These are phyloP conservation scores for Beauveria sp. DNA, from an alignment of 2,329 filamentous ascomycete species.

Conservation along the genomic window DNA sequence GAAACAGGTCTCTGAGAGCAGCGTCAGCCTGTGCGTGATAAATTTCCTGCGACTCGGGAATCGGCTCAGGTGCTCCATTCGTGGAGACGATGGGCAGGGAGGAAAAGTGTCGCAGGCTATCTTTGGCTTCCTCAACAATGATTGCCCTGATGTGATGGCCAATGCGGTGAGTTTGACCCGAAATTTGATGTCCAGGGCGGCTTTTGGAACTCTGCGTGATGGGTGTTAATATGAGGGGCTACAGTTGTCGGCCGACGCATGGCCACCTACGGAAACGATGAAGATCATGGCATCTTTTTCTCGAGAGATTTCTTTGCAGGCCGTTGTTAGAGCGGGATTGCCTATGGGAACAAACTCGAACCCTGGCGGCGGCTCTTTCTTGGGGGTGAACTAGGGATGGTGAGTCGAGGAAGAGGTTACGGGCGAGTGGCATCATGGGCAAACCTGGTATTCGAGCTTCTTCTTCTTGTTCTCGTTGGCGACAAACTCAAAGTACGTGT, in stretches of 20 bases:
- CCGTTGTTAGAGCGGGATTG: conserved; percentile 50
- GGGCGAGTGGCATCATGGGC: conserved; percentile 1
- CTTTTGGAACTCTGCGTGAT: conserved; percentile 23
- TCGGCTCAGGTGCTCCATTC: conserved; percentile 44
- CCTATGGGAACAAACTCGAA: conserved; percentile 57
- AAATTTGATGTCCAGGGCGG: conserved; percentile 30
- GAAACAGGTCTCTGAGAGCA: conserved; percentile 56
- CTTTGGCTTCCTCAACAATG: conserved; percentile 50
- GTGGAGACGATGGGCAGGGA: conserved; percentile 15
- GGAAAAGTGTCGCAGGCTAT: conserved; percentile 20
- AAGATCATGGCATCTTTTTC: conserved; percentile 57
- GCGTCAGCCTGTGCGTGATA: conserved; percentile 57
- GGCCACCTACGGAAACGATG: conserved; percentile 43
- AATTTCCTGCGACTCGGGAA: conserved; percentile 50
- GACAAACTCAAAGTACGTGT: conserved; percentile 56
- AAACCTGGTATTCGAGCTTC: conserved; percentile 55
- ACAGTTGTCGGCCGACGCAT: conserved; percentile 14
- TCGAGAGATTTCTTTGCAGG: conserved; percentile 58
- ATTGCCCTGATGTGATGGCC: conserved; percentile 53
- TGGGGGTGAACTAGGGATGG: conserved; percentile 42
- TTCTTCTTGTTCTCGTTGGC: conserved; percentile 58
- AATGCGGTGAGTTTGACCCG: conserved; percentile 48
- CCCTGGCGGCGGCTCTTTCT: conserved; percentile 47
- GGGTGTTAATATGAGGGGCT: conserved; percentile 8
- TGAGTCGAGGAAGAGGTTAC: neutral